A percentile compares a stretch with the other conserved stretches of the same genome.
phyloP scores from a whole-genome alignment of 2,329 filamentous ascomycete genomes.

The Tolypocladium guangdongense region DNA sequence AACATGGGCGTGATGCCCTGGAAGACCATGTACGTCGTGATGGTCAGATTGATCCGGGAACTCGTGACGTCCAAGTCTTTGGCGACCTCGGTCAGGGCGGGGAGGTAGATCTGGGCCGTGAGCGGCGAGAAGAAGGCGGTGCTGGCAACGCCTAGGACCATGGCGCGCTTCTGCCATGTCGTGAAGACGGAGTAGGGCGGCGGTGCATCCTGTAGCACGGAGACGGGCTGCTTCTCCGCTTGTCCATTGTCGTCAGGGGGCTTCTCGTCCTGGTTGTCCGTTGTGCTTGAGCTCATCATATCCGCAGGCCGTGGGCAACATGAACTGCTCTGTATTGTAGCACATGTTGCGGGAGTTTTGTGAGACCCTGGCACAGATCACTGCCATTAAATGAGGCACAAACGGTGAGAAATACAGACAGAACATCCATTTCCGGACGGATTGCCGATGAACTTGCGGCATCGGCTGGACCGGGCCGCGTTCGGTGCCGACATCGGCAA shows the following conservation, averaged over 20 bases:
- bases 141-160: conserved; percentile 27
- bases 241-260: neutral
- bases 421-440: neutral
- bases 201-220: neutral
- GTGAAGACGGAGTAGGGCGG: conserved; percentile 27
- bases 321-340: neutral
- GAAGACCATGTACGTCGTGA: conserved; percentile 48
- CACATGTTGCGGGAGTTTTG: neutral
- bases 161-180: conserved; percentile 26
- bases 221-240: conserved; percentile 7
- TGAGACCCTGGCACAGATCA: too few relatives aligned
- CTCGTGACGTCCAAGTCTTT: conserved; percentile 32
- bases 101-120: conserved; percentile 42
- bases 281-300: neutral
- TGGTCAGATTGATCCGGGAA: conserved; percentile 35
- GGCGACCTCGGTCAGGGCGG: conserved; percentile 37
- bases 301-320: neutral
- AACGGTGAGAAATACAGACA: neutral
- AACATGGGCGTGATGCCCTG: conserved; percentile 49
- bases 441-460: neutral
- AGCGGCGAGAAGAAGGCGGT: conserved; percentile 34
- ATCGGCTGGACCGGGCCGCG: neutral
- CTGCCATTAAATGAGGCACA: neutral
- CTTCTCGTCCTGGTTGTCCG: neutral
- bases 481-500: conserved; percentile 15